Percentiles rank a stretch among this genome's conserved stretches.
Evolutionary conservation across 805 yeast species (phyloP).

Genomic region (Kodamaea restingae): DNA sequence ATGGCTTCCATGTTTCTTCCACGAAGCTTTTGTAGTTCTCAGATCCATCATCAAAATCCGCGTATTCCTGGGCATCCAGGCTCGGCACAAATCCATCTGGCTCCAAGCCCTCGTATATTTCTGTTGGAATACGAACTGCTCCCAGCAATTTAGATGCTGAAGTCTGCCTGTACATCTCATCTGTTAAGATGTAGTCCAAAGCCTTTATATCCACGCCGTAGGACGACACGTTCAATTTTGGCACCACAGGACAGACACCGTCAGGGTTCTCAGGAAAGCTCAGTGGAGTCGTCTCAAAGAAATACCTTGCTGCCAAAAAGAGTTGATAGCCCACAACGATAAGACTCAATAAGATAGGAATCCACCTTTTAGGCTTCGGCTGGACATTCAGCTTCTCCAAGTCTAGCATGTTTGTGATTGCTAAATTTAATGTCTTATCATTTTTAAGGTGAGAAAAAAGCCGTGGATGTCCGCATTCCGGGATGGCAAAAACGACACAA

Average conservation of each 20-base stretch:
- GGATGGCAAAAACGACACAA: too few species aligned
- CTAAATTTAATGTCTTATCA: too few species aligned
- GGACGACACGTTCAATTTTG: constrained; percentile 26
- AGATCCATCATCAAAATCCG: too few species aligned
- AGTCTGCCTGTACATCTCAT: constrained; percentile 19
- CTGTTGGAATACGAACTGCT: constrained; percentile 31
- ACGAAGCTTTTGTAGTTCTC: background rate
- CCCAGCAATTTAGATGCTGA: constrained; percentile 23
- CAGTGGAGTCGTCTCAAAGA: background rate
- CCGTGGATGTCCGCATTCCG: too few species aligned
- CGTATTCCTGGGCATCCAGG: too few species aligned
- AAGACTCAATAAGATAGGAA: background rate
- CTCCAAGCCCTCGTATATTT: constrained; percentile 26
- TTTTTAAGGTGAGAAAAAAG: too few species aligned
- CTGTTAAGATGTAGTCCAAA: constrained; percentile 23
- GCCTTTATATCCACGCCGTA: constrained; percentile 19
- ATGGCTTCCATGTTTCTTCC: background rate
- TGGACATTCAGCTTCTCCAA: too few species aligned
- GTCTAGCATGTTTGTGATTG: too few species aligned
- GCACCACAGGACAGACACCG: constrained; percentile 33
- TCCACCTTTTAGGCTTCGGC: background rate
- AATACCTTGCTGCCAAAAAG: background rate
- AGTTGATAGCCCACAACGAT: too few species aligned
- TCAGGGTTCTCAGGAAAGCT: constrained; percentile 20
- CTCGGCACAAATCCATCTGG: too few species aligned